Evolutionary conservation across 176 grass and related monocot genomes (phyloP), one percentile per base, ranked within the genome.

Genomic region (Oryza meridionalis): DNA sequence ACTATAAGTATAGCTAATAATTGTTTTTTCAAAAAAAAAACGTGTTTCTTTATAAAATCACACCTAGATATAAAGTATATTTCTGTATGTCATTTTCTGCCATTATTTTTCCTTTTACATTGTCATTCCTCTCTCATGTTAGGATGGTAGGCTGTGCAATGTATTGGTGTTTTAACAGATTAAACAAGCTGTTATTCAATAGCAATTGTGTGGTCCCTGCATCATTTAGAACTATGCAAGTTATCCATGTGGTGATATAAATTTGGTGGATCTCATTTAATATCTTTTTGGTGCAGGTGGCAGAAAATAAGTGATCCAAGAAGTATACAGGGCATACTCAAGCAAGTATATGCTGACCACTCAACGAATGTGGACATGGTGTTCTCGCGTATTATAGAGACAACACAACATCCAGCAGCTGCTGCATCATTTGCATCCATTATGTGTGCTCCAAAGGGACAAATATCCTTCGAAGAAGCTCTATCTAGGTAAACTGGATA

Each of bases 371-470:
- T 99, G 42, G 81, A 96, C 68, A 94, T 90, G 72, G 93, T 99
- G 24, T 99, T 96, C 88, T 88, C 93, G 27, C 89, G 78, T 69
- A 99, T 99, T 83, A 80, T 99, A 37, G 88, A 99, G 77, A 93
- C 65, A 85, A 96, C 96, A 46, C 85, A 94, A 75, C 96, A 99
- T 63, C 96, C 96, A 35, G 96, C 96, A 46, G 96, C 96, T 33
- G 91, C 96, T 37, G 96, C 96, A 51, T 94, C 96, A 68, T 94
- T 99, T 86, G 89, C 96, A 27, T 99, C 96, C 15, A 99, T 99
- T 80, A 99, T 99, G 96, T 99, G 88, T 87, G 96, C 96, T 82
- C 93, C 96, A 10, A 80, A 67, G 51, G 91, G 89, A 53, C 89
- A 94, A 59, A 82, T 96, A 50, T 96, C 96, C 46, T 99, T 96